Percentiles rank a stretch among this genome's conserved stretches.
Conservation (phyloP, 495 filamentous ascomycete species). For the Penicillium riverlandense region DNA sequence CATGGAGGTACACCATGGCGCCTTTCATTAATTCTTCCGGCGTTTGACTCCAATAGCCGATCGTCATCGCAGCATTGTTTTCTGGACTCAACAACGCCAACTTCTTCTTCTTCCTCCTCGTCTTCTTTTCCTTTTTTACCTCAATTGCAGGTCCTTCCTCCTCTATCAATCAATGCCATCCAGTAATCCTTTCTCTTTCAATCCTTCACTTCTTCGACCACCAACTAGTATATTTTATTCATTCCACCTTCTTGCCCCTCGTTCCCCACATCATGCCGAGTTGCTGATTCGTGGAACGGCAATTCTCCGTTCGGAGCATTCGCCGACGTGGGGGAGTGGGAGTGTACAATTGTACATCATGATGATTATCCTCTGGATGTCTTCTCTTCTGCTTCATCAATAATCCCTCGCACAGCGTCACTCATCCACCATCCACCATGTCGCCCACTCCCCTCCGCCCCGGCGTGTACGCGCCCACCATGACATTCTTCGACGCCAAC, state of each 20-base stretch:
- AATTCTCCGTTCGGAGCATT: conserved; percentile 21
- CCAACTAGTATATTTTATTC: too few species aligned
- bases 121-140: background rate
- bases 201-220: too few species aligned
- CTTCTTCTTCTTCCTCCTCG: background rate
- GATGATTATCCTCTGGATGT: background rate
- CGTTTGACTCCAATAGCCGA: conserved; percentile 27
- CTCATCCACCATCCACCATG: conserved; percentile 10
- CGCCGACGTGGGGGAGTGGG: conserved; percentile 19
- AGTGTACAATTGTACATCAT: background rate
- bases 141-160: background rate
- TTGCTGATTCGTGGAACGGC: conserved; percentile 14
- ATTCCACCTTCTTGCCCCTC: background rate
- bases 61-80: conserved; percentile 5
- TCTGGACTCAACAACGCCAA: too few species aligned
- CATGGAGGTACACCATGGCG: too few species aligned
- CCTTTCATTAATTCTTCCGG: conserved; percentile 14
- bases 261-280: conserved; percentile 11
- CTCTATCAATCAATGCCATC: too few species aligned
- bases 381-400: background rate
- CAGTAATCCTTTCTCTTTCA: too few species aligned
- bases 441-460: conserved; percentile 60
- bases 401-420: background rate
- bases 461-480: conserved; percentile 84
- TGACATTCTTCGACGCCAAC: conserved; percentile 79